These are phyloP conservation scores for Eutypa lata DNA, from an alignment of 2,329 filamentous ascomycete genomes.

Conservation along the genomic window DNA sequence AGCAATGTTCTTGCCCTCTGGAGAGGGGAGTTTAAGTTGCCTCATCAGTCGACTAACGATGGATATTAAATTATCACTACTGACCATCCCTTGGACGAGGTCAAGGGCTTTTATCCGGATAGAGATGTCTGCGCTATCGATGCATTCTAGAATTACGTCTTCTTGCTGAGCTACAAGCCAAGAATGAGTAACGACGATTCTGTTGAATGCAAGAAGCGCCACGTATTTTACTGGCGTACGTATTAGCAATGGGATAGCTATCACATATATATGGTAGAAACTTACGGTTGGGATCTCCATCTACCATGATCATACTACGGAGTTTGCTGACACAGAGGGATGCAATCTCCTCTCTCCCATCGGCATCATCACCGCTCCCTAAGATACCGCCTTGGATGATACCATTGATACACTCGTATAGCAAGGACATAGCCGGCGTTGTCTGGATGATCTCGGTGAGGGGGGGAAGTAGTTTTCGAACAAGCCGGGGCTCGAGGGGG, in stretches of 20 bases:
- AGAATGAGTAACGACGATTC: conserved; percentile 86
- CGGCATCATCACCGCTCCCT: conserved; percentile 72
- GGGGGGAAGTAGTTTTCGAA: conserved; percentile 87
- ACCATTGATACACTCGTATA: conserved; percentile 98
- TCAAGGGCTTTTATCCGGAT: conserved; percentile 92
- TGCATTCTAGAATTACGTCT: conserved; percentile 93
- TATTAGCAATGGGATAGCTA: conserved; percentile 14
- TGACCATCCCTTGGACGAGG: conserved; percentile 91
- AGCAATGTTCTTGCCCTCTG: conserved; percentile 43
- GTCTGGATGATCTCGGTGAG: conserved; percentile 91
- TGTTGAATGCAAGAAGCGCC: conserved; percentile 89
- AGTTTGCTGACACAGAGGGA: conserved; percentile 89
- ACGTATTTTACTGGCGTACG: conserved; percentile 81
- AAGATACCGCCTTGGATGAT: conserved; percentile 96
- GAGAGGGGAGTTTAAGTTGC: conserved; percentile 70
- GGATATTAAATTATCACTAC: conserved; percentile 74
- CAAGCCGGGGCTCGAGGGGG: conserved; percentile 84
- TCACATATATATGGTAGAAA: conserved; percentile 18
- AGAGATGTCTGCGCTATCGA: conserved; percentile 93
- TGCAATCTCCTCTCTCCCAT: conserved; percentile 88
- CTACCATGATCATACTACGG: conserved; percentile 87
- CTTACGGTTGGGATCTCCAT: conserved; percentile 90
- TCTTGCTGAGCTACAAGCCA: conserved; percentile 87
- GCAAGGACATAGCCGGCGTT: conserved; percentile 93
- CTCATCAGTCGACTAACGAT: conserved; percentile 85